Conservation (phyloP, 148 eudicot species). For the Chenopodium album region DNA sequence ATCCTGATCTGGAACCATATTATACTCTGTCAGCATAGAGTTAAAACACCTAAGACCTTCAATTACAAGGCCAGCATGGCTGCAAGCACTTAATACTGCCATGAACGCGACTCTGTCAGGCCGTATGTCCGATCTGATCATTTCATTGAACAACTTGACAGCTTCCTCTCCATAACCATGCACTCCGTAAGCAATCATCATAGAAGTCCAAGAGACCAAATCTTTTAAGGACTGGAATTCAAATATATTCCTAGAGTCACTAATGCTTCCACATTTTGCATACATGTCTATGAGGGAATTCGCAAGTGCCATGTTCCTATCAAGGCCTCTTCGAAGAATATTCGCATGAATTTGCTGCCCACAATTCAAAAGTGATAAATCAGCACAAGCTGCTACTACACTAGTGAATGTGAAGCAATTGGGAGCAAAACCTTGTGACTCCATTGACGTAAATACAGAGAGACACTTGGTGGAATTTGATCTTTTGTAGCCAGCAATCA, state of each 20-base stretch:
- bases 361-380: slow-evolving; percentile 52
- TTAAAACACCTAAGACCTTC: slow-evolving; percentile 75
- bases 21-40: slow-evolving; percentile 53
- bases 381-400: slow-evolving; percentile 73
- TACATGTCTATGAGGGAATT: slow-evolving; percentile 92
- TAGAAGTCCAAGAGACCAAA: slow-evolving; percentile 89
- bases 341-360: slow-evolving; percentile 80
- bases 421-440: slow-evolving; percentile 53
- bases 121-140: slow-evolving; percentile 52
- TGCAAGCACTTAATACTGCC: slow-evolving; percentile 82
- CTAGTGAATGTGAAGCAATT: slow-evolving; percentile 76
- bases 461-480: slow-evolving; percentile 53
- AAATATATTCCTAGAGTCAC: slow-evolving; percentile 60
- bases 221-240: slow-evolving; percentile 45
- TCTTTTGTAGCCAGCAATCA: slow-evolving; percentile 77
- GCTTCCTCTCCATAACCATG: slow-evolving; percentile 82
- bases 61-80: slow-evolving; percentile 87
- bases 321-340: slow-evolving; percentile 59
- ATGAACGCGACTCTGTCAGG: slow-evolving; percentile 77
- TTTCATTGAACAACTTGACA: slow-evolving; percentile 57
- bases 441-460: slow-evolving; percentile 58
- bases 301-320: slow-evolving; percentile 50
- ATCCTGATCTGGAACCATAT: slow-evolving; percentile 62
- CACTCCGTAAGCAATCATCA: slow-evolving; percentile 84
- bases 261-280: slow-evolving; percentile 80